phyloP scores from a whole-genome alignment of 805 yeast genomes.

The Torulaspora gathmanii region DNA sequence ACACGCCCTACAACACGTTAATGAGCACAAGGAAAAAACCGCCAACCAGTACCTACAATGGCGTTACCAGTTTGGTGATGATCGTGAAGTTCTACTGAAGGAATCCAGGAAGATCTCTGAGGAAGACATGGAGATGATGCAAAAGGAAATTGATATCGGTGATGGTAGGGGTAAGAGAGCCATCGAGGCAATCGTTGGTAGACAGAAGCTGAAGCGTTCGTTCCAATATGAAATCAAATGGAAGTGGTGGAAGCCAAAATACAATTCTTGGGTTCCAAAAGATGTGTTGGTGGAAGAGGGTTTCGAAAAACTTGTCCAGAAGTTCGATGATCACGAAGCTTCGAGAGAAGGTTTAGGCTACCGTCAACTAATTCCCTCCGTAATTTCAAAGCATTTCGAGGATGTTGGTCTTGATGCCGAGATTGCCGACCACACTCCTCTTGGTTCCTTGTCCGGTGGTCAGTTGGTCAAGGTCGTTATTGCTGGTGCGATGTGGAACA shows the following conservation, averaged over 20 bases:
- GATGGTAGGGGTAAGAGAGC: conserved; percentile 88
- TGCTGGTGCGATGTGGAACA: conserved; percentile 99
- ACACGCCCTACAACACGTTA: conserved; percentile 96
- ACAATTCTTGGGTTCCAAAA: conserved; percentile 88
- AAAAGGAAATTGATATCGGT: conserved; percentile 67
- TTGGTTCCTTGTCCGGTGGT: conserved; percentile 96
- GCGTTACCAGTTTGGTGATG: conserved; percentile 98
- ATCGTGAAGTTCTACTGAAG: conserved; percentile 90
- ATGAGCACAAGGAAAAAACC: conserved; percentile 94
- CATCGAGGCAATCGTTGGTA: conserved; percentile 92
- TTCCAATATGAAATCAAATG: conserved; percentile 97
- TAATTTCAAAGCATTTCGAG: conserved; percentile 93
- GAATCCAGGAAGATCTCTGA: conserved; percentile 85
- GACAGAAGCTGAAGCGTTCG: conserved; percentile 92
- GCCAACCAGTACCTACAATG: conserved; percentile 97
- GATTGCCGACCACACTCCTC: conserved; percentile 95
- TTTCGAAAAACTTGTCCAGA: conserved; percentile 85
- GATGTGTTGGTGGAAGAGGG: conserved; percentile 79
- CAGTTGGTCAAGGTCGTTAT: conserved; percentile 96
- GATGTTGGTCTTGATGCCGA: conserved; percentile 97
- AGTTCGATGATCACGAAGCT: conserved; percentile 98
- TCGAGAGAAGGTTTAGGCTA: conserved; percentile 98
- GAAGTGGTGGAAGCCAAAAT: conserved; percentile 87
- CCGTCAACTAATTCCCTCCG: conserved; percentile 88
- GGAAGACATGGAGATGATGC: conserved; percentile 67